These are phyloP conservation scores for Irpex sp. DNA, from an alignment of 1,284 basidiomycete genomes.

Conservation along the genomic window DNA sequence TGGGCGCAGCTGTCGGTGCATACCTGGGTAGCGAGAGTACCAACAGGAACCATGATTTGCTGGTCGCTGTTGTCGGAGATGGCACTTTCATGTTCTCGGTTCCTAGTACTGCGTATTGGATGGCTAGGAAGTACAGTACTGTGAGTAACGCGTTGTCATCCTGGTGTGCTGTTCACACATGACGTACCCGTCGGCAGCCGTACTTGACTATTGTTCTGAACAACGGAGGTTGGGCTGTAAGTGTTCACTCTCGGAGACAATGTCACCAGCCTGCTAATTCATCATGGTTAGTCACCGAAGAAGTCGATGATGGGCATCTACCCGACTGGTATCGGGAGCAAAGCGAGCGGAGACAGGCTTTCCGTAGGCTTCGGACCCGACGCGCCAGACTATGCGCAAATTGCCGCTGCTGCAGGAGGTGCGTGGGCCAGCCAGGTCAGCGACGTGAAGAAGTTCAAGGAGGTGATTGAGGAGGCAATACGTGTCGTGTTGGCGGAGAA, in stretches of 20 bases:
- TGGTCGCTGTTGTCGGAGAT: conserved; percentile 61
- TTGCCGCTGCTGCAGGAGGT: conserved; percentile 63
- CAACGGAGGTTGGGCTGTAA: conserved; percentile 67
- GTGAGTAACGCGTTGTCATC: conserved; percentile 32
- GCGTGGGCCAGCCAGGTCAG: conserved; percentile 55
- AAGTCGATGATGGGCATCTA: conserved; percentile 64
- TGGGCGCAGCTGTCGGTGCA: conserved; percentile 62
- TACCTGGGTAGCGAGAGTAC: conserved; percentile 38
- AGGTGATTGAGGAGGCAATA: conserved; percentile 46
- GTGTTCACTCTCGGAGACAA: conserved; percentile 10
- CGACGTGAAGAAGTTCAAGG: conserved; percentile 34
- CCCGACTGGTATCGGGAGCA: conserved; percentile 52
- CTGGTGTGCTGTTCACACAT: not conserved
- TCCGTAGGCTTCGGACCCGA: conserved; percentile 64
- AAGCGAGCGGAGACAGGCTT: conserved; percentile 42
- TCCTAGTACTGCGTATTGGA: conserved; percentile 66
- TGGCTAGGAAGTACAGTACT: conserved; percentile 62
- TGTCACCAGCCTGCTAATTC: not conserved
- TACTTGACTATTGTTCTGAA: conserved; percentile 70
- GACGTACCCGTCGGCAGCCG: conserved; percentile 37
- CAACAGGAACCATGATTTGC: conserved; percentile 42
- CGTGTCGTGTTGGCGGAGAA: conserved; percentile 52
- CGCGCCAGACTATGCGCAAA: conserved; percentile 57
- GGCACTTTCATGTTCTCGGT: conserved; percentile 67
- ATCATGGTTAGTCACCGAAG: conserved; percentile 46